Evolutionary conservation across 2,329 filamentous ascomycete species (phyloP), one percentile per base, ranked within the genome.

Genomic region (Alternaria tenuissima): DNA sequence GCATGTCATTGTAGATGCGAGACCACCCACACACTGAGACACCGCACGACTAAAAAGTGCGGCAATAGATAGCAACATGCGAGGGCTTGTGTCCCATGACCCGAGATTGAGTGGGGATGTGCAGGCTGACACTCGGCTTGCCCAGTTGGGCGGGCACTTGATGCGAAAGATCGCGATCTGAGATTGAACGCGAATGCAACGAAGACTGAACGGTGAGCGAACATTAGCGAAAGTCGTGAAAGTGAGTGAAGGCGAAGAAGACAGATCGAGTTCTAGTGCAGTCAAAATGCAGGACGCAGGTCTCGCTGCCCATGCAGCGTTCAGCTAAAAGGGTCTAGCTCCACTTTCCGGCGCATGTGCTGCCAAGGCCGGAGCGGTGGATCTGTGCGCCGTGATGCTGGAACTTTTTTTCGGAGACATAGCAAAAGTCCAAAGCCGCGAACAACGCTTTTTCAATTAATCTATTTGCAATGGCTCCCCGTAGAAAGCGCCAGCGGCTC

Each of bases 401-500:
- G 53, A 63, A 65, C 62, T 65, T 65, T 65, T 63, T 65, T 63
- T 57, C 49, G 7, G 44, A 52, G 43, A 48, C 46, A 56, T 48
- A 24, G 26, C 32, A 42, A 32, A n/a, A 54, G 22, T 47, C 24
- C 42, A 49, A 46, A 53, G n/a, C 24, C 24, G 34, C 57, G 16
- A 41, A 55, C 26, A 59, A 5, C 43, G 24, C 28, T 46, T 57
- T 43, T 16, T 16, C 24, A 16, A 7, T 36, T 28, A 22, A 38
- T 42, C 56, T 41, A 9, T 36, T 36, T 16, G 65, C 36, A 44
- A 81, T 81, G 79, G 76, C 73, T 32, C 79, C 78, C 41, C 76
- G 72, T 52, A 76, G 75, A 66, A 81, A 81, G 66, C 74, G 76
- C 56, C 79, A 80, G 61, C 72, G 76, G n/a, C 70, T 80, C 47